Percentiles rank a stretch among this genome's conserved stretches.
Conservation (phyloP, 371 early-diverging fungal genomes). For the Rhizopus microsporus region DNA sequence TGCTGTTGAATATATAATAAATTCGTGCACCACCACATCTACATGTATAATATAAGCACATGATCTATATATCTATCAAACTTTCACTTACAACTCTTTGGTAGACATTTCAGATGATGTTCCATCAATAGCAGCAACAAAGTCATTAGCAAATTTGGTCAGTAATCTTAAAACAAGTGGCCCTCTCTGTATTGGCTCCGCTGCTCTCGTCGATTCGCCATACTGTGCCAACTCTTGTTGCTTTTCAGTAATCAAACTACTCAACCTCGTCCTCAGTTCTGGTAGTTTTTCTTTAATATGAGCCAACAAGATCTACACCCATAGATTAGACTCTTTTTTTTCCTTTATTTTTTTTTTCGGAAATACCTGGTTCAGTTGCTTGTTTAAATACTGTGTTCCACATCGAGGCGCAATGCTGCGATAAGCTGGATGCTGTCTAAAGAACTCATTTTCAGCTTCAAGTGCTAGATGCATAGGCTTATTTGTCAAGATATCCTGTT, state of each 20-base stretch:
- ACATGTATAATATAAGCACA: conserved; percentile 4
- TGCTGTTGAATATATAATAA: conserved; percentile 88
- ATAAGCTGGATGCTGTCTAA: conserved; percentile 81
- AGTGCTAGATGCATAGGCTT: conserved; percentile 81
- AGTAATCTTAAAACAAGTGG: conserved; percentile 76
- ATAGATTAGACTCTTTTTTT: not conserved
- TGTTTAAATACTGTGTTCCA: conserved; percentile 82
- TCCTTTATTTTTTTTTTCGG: not conserved
- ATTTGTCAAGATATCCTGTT: conserved; percentile 82
- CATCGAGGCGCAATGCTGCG: conserved; percentile 78
- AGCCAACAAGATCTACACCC: conserved; percentile 66
- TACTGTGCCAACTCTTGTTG: conserved; percentile 80
- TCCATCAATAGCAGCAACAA: conserved; percentile 82
- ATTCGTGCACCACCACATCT: conserved; percentile 88
- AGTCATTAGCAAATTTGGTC: conserved; percentile 81
- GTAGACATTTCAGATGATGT: conserved; percentile 83
- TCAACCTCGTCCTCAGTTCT: conserved; percentile 79
- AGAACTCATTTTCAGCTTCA: conserved; percentile 77
- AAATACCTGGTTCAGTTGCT: conserved; percentile 67
- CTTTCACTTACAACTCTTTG: conserved; percentile 74
- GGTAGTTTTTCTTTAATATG: conserved; percentile 87
- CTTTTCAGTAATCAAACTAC: conserved; percentile 77
- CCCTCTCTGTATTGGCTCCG: conserved; percentile 51
- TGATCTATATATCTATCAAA: not conserved
- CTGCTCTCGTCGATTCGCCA: conserved; percentile 67